These are phyloP conservation scores for Neospermospora avenae DNA, from an alignment of 2,329 filamentous ascomycete genomes.

Conservation along the genomic window DNA sequence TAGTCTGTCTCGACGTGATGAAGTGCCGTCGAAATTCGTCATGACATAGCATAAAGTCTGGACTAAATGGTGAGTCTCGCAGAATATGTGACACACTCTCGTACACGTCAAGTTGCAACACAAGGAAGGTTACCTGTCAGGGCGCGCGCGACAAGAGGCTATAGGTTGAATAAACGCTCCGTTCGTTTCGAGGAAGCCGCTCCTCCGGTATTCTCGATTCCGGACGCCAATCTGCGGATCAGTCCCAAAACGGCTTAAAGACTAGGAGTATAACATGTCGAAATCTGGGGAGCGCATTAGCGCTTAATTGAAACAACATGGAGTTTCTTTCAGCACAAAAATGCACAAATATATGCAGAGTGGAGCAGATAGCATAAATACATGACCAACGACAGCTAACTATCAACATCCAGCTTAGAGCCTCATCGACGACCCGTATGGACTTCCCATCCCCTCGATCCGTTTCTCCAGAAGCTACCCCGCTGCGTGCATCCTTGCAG, in stretches of 20 bases:
- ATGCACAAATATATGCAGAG: conserved; percentile 15
- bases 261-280: neutral
- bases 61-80: neutral
- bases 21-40: neutral
- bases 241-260: neutral
- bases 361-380: conserved; percentile 10
- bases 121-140: neutral
- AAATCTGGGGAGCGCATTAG: conserved; percentile 24
- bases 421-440: neutral
- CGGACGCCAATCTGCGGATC: neutral
- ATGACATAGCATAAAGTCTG: conserved; percentile 3
- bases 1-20: neutral
- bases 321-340: neutral
- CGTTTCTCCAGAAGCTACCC: neutral
- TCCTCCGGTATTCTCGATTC: neutral
- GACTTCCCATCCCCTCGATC: neutral
- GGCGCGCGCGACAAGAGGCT: conserved; percentile 2
- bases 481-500: neutral
- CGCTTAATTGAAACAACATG: conserved; percentile 22
- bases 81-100: neutral
- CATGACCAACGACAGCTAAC: conserved; percentile 11
- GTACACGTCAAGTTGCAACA: conserved; percentile 1
- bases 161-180: conserved; percentile 25
- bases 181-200: conserved; percentile 8
- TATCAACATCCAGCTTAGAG: conserved; percentile 1